Conservation (phyloP, 495 filamentous ascomycete species). For the Tuber brumale region DNA sequence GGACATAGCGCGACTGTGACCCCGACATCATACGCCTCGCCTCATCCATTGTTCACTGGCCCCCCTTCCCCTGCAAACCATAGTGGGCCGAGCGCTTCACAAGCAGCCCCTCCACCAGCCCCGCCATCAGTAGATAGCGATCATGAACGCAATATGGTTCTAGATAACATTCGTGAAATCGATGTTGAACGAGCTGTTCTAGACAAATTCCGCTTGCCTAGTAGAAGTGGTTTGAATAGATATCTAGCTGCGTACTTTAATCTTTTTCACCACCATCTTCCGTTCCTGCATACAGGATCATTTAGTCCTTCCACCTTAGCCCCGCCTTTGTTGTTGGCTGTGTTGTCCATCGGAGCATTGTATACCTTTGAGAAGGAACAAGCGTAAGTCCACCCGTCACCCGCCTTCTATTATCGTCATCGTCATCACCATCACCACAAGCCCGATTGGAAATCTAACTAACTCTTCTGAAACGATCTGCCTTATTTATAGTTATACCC, state of each 20-base stretch:
- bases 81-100: conserved; percentile 39
- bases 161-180: conserved; percentile 73
- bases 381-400: conserved; percentile 49
- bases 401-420: conserved; percentile 1
- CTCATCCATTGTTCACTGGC: conserved; percentile 53
- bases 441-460: conserved; percentile 33
- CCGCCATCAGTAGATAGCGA: conserved; percentile 64
- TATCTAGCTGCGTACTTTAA: conserved; percentile 95
- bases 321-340: conserved; percentile 76
- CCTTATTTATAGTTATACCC: conserved; percentile 55
- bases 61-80: conserved; percentile 64
- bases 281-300: conserved; percentile 89
- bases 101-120: conserved; percentile 59
- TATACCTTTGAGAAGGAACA: conserved; percentile 97
- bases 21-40: conserved; percentile 51
- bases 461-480: not conserved
- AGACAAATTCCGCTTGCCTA: conserved; percentile 81
- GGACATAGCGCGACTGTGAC: conserved; percentile 62
- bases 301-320: conserved; percentile 73
- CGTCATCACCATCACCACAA: conserved; percentile 18
- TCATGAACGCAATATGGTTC: conserved; percentile 70
- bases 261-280: conserved; percentile 92
- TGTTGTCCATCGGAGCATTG: conserved; percentile 89
- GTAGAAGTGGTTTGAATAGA: conserved; percentile 68
- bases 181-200: conserved; percentile 78